A percentile compares a stretch with the other conserved stretches of the same genome.
Evolutionary conservation across 805 yeast species (phyloP).

Genomic region (Wickerhamomyces hampshirensis): DNA sequence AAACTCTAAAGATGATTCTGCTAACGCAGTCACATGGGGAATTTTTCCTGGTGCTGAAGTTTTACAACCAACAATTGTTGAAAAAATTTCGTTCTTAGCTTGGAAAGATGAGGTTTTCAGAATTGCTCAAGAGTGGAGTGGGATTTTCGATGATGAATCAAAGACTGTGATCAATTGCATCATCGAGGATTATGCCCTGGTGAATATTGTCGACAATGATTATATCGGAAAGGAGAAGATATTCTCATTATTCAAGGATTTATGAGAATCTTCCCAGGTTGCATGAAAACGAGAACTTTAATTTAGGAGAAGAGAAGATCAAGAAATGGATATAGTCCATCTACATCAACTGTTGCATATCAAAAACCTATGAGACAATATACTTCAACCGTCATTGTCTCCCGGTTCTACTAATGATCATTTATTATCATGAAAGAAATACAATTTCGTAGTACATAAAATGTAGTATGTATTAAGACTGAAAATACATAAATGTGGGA

Average conservation of each 20-base stretch:
- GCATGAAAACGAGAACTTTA: too few species aligned
- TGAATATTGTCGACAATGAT: conserved; percentile 89
- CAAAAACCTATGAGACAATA: neutral
- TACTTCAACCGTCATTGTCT: neutral
- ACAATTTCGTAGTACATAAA: too few species aligned
- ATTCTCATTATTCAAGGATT: conserved; percentile 43
- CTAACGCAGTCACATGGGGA: conserved; percentile 98
- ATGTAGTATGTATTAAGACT: too few species aligned
- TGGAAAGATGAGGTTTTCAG: conserved; percentile 96
- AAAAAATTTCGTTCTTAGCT: conserved; percentile 84
- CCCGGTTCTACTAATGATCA: too few species aligned
- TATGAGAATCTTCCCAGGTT: conserved; percentile 10
- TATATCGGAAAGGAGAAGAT: conserved; percentile 55
- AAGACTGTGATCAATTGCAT: conserved; percentile 39
- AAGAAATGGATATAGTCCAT: too few species aligned
- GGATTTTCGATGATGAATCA: conserved; percentile 36
- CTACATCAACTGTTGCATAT: neutral
- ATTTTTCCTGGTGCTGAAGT: conserved; percentile 95
- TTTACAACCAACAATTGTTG: conserved; percentile 94
- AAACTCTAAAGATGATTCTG: conserved; percentile 64
- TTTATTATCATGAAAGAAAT: too few species aligned
- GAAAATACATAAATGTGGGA: too few species aligned
- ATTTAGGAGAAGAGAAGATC: too few species aligned
- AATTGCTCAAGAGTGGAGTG: conserved; percentile 76
- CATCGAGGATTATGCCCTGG: conserved; percentile 58